Base-by-base conservation (phyloP, 257 asterid genomes). In the Penstemon eatonii region DNA sequence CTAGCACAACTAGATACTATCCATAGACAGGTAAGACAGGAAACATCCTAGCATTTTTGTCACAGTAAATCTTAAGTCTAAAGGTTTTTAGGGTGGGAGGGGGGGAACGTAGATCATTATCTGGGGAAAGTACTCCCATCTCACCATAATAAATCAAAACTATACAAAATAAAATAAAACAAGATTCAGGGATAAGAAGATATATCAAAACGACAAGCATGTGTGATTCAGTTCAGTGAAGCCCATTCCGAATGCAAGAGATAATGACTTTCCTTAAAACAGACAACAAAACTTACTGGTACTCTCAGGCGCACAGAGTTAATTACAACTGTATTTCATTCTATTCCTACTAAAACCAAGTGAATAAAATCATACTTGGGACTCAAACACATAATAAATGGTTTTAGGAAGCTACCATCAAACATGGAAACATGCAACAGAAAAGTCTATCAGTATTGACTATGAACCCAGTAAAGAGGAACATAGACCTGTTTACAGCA, bases 241-340 rank as follows among this genome's bases (percentile, higher is more conserved):
- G 44, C 47, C 11, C 56, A 43, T n/a, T 62, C 53, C 47, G 66
- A 44, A 47, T 36, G 10, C 46, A 3, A 53, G 8, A 43, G n/a
- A 61, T 59, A 56, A 47, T 46, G 78, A 44, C 39, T 74, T 40
- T 43, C 62, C 60, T 38, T 18, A 10, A 66, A 62, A 19, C 25
- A 54, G 8, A 59, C 11, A 42, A 59, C 42, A 40, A 59, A 42
- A 3, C 38, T 15, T 10, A 60, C 52, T 46, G 5, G 36, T 42
- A 33, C 39, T 45, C 36, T 42, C 12, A 43, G n/a, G 12, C 54
- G 25, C 33, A 25, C 33, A 25, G 2, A 25, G 2, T 25, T 2
- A 25, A 25, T 1, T 2, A 25, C 33, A 1, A 25, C 33, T 25
- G 15, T n/a, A 52, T 58, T 51, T 7, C 50, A 60, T 51, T 50